A percentile compares a stretch with the other conserved stretches of the same genome.
These are phyloP conservation scores for Mortierella sp. DNA, from an alignment of 371 early-diverging fungal genomes.

Conservation along the genomic window DNA sequence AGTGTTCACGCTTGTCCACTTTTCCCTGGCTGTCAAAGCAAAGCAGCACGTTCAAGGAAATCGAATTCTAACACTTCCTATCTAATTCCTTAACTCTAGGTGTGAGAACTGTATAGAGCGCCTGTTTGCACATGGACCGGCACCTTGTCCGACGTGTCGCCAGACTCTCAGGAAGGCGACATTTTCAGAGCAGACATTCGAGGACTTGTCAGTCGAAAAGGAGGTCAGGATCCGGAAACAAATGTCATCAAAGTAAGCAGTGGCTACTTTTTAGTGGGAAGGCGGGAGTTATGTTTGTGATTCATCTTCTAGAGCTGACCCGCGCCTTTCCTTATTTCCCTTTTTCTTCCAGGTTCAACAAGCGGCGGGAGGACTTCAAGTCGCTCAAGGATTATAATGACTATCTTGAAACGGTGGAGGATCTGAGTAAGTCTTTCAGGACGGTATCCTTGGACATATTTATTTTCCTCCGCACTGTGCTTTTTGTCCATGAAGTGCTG, in stretches of 20 bases:
- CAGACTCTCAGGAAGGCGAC: slow-evolving; percentile 85
- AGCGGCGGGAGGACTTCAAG: slow-evolving; percentile 91
- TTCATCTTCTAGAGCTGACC: no score
- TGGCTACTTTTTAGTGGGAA: neutral
- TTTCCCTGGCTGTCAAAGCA: neutral
- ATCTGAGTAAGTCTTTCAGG: slow-evolving; percentile 74
- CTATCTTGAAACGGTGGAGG: slow-evolving; percentile 93
- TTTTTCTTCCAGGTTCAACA: slow-evolving; percentile 78
- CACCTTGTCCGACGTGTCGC: slow-evolving; percentile 94
- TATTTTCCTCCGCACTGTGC: neutral
- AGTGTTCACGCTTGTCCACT: neutral
- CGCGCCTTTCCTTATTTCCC: neutral
- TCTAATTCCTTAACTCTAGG: slow-evolving; percentile 60
- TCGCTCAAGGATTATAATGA: slow-evolving; percentile 86
- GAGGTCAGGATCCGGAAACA: slow-evolving; percentile 93
- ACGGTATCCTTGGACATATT: neutral
- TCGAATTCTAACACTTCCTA: neutral
- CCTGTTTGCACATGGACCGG: slow-evolving; percentile 87
- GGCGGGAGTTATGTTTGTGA: no score
- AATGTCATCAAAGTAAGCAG: slow-evolving; percentile 81
- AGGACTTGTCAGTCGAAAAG: slow-evolving; percentile 94
- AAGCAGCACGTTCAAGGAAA: neutral
- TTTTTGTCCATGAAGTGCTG: neutral
- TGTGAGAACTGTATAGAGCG: slow-evolving; percentile 94
- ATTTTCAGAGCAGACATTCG: slow-evolving; percentile 93